Evolutionary conservation across 2,329 filamentous ascomycete species (phyloP).

Genomic region (Penicillium paneum): DNA sequence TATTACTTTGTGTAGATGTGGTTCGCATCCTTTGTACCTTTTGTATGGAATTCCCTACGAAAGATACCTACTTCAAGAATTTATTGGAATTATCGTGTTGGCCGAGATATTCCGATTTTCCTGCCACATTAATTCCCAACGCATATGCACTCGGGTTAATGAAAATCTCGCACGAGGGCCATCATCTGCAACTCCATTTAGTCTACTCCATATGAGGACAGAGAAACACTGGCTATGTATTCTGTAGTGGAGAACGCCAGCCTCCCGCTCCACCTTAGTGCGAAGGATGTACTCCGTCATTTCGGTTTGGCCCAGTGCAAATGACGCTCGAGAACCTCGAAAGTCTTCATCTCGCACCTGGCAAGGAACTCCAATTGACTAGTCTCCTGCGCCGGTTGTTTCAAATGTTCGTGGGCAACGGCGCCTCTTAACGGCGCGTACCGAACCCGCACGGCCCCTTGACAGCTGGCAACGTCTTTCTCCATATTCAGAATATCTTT

Average conservation of each 20-base stretch:
- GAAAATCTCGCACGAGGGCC: not conserved
- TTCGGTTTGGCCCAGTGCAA: not conserved
- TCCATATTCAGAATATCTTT: not conserved
- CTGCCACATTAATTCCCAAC: not conserved
- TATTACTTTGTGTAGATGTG: no score
- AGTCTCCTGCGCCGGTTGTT: not conserved
- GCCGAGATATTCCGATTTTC: not conserved
- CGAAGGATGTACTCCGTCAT: not conserved
- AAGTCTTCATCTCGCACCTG: not conserved
- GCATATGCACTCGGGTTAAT: not conserved
- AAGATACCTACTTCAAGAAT: no score
- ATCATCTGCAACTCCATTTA: not conserved
- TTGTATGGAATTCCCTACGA: no score
- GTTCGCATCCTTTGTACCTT: no score
- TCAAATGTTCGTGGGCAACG: not conserved
- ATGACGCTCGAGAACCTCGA: not conserved
- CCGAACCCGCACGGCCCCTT: constrained; percentile 1
- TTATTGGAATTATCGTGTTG: no score
- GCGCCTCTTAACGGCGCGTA: not conserved
- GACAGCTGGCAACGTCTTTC: not conserved
- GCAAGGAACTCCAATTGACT: no score
- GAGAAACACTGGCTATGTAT: not conserved
- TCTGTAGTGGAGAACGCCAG: constrained; percentile 4
- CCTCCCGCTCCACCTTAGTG: not conserved
- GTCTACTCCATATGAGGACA: not conserved